A percentile compares a stretch with the other conserved stretches of the same genome.
Conservation (phyloP, 2,329 filamentous ascomycete species). For the Aspergillus luchuensis region DNA sequence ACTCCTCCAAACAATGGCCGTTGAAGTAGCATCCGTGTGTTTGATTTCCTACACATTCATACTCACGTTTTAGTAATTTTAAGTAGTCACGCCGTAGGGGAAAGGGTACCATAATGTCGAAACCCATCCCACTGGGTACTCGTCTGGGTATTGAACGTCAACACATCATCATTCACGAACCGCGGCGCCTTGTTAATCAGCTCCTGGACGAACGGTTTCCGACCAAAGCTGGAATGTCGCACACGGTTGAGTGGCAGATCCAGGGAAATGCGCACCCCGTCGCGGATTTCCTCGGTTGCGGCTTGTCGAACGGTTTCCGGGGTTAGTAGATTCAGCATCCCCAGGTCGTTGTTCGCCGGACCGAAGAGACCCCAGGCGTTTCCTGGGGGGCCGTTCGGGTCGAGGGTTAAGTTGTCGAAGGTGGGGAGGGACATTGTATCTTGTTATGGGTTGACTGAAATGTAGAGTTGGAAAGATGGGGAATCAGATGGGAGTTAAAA, state of each 20-base stretch:
- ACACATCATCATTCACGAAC: slow-evolving; percentile 62
- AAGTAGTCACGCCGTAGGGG: too few species aligned
- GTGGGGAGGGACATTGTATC: slow-evolving; percentile 14
- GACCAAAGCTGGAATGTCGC: slow-evolving; percentile 57
- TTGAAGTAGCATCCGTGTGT: slow-evolving; percentile 47
- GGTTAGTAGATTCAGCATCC: slow-evolving; percentile 59
- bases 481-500: not conserved
- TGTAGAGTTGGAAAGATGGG: not conserved
- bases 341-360: slow-evolving; percentile 50
- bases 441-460: not conserved
- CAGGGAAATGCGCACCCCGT: slow-evolving; percentile 52
- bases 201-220: slow-evolving; percentile 58
- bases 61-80: too few species aligned
- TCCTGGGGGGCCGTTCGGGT: slow-evolving; percentile 52
- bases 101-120: slow-evolving; percentile 34
- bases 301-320: slow-evolving; percentile 43
- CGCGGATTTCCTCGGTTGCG: slow-evolving; percentile 50
- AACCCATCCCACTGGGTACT: slow-evolving; percentile 56
- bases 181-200: slow-evolving; percentile 55
- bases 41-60: slow-evolving; percentile 41
- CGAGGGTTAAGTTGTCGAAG: slow-evolving; percentile 54
- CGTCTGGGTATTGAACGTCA: slow-evolving; percentile 61
- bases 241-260: slow-evolving; percentile 62
- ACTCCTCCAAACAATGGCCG: slow-evolving; percentile 41
- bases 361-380: slow-evolving; percentile 63